Percentiles rank a stretch among this genome's conserved stretches.
Conservation (phyloP, 2,329 filamentous ascomycete species). For the Alternaria brassicicola region DNA sequence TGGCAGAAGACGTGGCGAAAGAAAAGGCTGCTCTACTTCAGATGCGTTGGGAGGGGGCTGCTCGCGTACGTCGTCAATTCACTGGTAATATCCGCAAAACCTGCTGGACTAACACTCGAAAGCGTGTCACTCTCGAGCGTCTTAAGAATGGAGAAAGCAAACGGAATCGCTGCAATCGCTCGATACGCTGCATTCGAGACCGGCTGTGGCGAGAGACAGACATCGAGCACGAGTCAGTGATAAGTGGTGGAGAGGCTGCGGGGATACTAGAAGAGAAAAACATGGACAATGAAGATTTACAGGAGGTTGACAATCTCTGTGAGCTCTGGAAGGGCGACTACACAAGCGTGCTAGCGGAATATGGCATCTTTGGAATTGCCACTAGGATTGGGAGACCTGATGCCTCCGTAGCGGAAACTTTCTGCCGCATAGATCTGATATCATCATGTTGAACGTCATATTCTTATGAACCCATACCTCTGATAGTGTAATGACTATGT, state of each 20-base stretch:
- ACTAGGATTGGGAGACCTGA: background rate
- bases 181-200: background rate
- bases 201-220: background rate
- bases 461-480: background rate
- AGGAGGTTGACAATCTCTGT: background rate
- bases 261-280: background rate
- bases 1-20: background rate
- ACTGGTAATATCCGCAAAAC: background rate
- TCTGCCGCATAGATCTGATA: background rate
- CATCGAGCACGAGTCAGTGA: background rate
- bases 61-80: background rate
- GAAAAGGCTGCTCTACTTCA: background rate
- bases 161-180: slow-evolving; percentile 3
- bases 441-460: background rate
- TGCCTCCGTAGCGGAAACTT: background rate
- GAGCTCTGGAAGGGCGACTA: background rate
- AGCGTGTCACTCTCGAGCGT: background rate
- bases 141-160: slow-evolving; percentile 5
- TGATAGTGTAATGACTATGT: no score
- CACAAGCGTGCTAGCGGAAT: background rate
- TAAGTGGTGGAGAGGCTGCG: slow-evolving; percentile 3
- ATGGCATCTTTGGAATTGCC: background rate
- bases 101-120: background rate
- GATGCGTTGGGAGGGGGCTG: background rate
- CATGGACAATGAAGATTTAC: background rate